Base-by-base conservation (phyloP, 2,329 filamentous ascomycete species). In the Penicillium sp. region DNA sequence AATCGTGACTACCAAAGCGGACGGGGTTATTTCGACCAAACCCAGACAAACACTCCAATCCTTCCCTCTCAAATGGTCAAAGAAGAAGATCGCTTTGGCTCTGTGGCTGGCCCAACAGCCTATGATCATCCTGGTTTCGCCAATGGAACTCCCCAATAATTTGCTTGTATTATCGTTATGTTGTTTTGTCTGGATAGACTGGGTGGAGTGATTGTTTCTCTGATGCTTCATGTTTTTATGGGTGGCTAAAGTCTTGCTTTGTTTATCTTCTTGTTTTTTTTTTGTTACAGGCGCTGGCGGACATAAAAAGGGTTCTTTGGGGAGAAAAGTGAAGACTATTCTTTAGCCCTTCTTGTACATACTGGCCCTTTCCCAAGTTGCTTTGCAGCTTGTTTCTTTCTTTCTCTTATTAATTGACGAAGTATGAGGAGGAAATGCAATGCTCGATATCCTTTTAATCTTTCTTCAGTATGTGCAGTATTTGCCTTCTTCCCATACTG, bases 11-110 rank as follows among this genome's bases (percentile, higher is more conserved):
- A 61, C 50, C 59, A 64, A 11, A 67, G 69, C 50, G 63, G 61
- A 72, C 59, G 70, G 53, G 63, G 61, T 18, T 72, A 71, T 46
- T 73, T 64, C 50, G 70, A 73, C n/a, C 68, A 67, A 49, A 54
- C 64, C 10, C 68, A 71, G 31, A 59, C 61, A 45, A 62, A 61
- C 21, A 72, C 70, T 22, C 67, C 71, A 11, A 68, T 73, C 40
- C 62, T 73, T 43, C 70, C 70, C 31, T 73, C 70, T 36, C 70
- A 73, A 50, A 67, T 72, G 54, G 62, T 54, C 16, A 66, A 62
- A 29, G 69, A 72, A 51, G 60, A 62, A 43, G 69, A 71, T 58
- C 68, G 69, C 54, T 72, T 66, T 60, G 63, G 66, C 54, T 52
- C 66, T 32, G 56, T 60, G 41, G 56, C 67, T 44, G 65, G 62